These are phyloP conservation scores for Juglanconis juglandina DNA, from an alignment of 2,329 filamentous ascomycete genomes.

Conservation along the genomic window DNA sequence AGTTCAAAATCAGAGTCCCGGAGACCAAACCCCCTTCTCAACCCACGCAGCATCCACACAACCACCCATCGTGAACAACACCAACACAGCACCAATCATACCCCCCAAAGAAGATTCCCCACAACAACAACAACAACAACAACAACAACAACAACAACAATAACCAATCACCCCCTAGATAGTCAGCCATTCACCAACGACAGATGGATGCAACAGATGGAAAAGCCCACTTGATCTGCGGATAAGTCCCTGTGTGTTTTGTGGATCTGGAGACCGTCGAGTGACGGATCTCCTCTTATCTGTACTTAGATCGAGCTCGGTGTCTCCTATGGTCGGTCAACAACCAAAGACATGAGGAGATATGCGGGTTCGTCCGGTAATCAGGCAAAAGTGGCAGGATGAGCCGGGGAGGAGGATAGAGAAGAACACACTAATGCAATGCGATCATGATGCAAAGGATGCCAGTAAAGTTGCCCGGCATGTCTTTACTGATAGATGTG, in stretches of 20 bases:
- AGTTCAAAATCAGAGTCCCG: neutral
- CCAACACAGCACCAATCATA: constrained; percentile 5
- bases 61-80: neutral
- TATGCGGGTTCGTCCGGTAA: neutral
- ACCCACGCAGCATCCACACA: neutral
- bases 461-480: neutral
- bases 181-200: constrained; percentile 1
- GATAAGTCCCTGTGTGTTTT: constrained; percentile 4
- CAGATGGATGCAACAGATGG: constrained; percentile 1
- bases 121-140: neutral
- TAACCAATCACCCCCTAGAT: constrained; percentile 3
- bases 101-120: neutral
- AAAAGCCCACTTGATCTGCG: constrained; percentile 8
- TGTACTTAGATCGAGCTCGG: neutral
- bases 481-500: neutral
- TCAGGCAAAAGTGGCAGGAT: neutral
- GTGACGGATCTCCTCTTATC: constrained; percentile 8
- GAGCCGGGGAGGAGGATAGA: neutral
- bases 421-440: constrained; percentile 16
- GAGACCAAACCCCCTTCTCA: neutral
- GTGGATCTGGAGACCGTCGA: constrained; percentile 10
- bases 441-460: constrained; percentile 6
- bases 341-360: neutral
- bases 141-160: neutral
- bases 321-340: neutral